A percentile compares a stretch with the other conserved stretches of the same genome.
Conservation (phyloP, 305 asterid genomes). For the Fraxinus albicans region DNA sequence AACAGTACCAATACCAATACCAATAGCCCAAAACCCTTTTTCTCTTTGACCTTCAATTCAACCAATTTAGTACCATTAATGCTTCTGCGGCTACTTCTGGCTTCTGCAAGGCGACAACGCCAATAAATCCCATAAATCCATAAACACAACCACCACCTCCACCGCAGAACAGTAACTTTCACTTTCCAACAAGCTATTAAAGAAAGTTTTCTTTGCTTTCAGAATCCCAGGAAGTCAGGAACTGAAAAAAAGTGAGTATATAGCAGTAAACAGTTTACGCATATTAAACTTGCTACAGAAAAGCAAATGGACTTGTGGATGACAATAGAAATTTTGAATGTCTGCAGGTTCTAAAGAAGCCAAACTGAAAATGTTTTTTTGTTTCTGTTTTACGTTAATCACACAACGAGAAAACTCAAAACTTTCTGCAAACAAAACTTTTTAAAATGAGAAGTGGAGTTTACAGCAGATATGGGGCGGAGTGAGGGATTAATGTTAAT, state of each 20-base stretch:
- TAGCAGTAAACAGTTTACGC: background rate
- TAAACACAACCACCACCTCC: constrained; percentile 30
- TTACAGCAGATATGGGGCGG: constrained; percentile 7
- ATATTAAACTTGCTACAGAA: constrained; percentile 16
- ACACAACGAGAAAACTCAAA: constrained; percentile 15
- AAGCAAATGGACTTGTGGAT: constrained; percentile 11
- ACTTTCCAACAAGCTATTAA: background rate
- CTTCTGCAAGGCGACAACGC: constrained; percentile 21
- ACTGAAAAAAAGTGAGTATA: background rate
- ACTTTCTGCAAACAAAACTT: constrained; percentile 9
- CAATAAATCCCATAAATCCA: constrained; percentile 39
- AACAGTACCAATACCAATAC: constrained; percentile 1
- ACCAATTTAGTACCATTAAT: constrained; percentile 29
- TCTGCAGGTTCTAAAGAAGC: constrained; percentile 35
- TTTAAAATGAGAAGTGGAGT: constrained; percentile 26
- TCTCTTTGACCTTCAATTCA: constrained; percentile 13
- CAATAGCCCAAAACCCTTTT: constrained; percentile 5
- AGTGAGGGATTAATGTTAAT: constrained; percentile 13
- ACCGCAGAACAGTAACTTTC: constrained; percentile 1
- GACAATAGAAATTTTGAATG: constrained; percentile 20
- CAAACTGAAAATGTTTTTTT: constrained; percentile 25
- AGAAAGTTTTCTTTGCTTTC: background rate
- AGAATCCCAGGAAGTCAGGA: background rate
- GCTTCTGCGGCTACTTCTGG: constrained; percentile 22
- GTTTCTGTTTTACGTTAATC: constrained; percentile 28